Evolutionary conservation across 169 alveolate species (phyloP), one percentile per base, ranked within the genome.

Genomic region (Babesia divergens): DNA sequence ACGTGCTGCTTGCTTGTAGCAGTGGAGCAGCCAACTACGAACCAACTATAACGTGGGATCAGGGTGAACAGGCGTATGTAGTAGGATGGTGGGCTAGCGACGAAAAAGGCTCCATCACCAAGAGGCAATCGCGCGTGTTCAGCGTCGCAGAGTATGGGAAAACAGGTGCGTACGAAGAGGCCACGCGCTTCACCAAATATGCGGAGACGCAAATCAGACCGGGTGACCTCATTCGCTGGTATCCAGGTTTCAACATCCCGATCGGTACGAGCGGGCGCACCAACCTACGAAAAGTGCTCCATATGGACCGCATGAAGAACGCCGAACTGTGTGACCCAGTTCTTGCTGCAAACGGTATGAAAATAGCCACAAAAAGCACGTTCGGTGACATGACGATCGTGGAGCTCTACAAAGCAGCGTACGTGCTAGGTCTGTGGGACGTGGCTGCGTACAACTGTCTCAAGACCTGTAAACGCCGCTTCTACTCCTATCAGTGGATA

Each of bases 241-340:
- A 82, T 65, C 92, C 92, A 6, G 92, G 90, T 2, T 86, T 86
- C 74, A 83, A 86, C 69, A 76, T 86, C 2, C 92, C 92, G n/a
- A 86, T 86, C 28, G 92, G 92, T 24, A 82, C 90, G 18, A 50
- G 84, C 69, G 92, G 92, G 13, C 67, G 90, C 35, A 67, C 92
- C 26, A 69, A 77, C 65, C 72, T 86, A 34, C 43, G 92, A 51
- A 86, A 86, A 74, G 92, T 83, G 20, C 56, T 86, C 50, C 92
- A 86, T 56, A 71, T 76, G 84, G 86, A 76, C 74, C 67, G 92
- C 24, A 75, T 82, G 90, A 69, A 65, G 46, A 72, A 82, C 51
- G 64, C 86, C 16, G 84, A 82, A 28, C 69, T 40, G 50, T 86
- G 90, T 34, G 92, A 86, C 66, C 89, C 84, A 16, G 86, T 86